These are phyloP conservation scores for Cenchrus purpureus DNA, from an alignment of 176 grass and related monocot genomes.

Conservation along the genomic window DNA sequence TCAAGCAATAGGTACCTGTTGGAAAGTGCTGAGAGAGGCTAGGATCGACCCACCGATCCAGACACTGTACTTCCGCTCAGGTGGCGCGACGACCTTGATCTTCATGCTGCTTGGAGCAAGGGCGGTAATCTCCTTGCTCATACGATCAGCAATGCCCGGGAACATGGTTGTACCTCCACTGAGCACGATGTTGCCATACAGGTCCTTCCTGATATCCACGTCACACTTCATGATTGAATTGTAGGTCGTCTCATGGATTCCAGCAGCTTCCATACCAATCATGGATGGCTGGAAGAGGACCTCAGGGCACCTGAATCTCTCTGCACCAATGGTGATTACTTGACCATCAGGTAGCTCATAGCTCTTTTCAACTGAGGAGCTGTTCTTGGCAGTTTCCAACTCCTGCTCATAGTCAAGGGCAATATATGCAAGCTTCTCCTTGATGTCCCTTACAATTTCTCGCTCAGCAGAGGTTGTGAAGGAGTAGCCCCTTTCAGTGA, in stretches of 20 bases:
- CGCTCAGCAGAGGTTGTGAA: constrained; percentile 73
- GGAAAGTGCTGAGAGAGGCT: constrained; percentile 80
- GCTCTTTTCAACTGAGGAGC: constrained; percentile 76
- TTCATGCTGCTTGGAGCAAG: constrained; percentile 80
- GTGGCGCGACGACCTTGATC: constrained; percentile 71
- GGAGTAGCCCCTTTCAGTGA: constrained; percentile 71
- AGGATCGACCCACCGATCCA: constrained; percentile 83
- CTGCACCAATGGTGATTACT: constrained; percentile 73
- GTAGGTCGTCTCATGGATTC: constrained; percentile 87
- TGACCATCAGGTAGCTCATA: constrained; percentile 82
- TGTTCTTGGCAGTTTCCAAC: constrained; percentile 75
- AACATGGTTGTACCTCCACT: constrained; percentile 90
- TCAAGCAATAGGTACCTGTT: constrained; percentile 50
- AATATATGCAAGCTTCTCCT: constrained; percentile 78
- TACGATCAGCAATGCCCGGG: constrained; percentile 77
- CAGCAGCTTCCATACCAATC: constrained; percentile 75
- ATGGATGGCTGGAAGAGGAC: constrained; percentile 89
- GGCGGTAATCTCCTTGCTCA: constrained; percentile 85
- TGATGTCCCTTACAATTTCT: constrained; percentile 83
- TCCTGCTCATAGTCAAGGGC: constrained; percentile 76
- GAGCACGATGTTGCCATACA: constrained; percentile 81
- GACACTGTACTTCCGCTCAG: constrained; percentile 79
- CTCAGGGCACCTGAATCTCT: constrained; percentile 87
- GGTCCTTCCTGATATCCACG: constrained; percentile 79
- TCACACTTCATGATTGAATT: constrained; percentile 96